Conservation (phyloP, 495 filamentous ascomycete species). For the Penicillium maclennaniae region DNA sequence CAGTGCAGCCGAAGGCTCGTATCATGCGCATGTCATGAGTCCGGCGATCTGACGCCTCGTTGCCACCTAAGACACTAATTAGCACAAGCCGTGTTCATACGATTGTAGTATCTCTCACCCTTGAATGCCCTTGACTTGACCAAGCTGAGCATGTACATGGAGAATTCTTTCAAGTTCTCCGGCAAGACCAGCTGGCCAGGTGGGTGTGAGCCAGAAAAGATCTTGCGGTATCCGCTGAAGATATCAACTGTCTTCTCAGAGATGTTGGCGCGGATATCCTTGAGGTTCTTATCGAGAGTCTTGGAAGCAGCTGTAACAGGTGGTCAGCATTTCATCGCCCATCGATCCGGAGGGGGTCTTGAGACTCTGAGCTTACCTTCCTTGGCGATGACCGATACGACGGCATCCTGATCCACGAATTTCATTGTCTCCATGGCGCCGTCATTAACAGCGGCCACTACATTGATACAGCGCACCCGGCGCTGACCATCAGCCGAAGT, state of each 20-base stretch:
- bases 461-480: constrained; percentile 86
- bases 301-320: constrained; percentile 61
- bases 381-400: constrained; percentile 82
- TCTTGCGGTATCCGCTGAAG: constrained; percentile 87
- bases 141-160: constrained; percentile 93
- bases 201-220: constrained; percentile 79
- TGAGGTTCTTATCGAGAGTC: constrained; percentile 73
- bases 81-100: neutral
- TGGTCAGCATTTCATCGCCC: constrained; percentile 4
- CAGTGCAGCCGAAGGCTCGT: constrained; percentile 76
- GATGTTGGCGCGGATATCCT: constrained; percentile 79
- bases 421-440: constrained; percentile 79
- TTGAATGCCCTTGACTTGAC: constrained; percentile 93
- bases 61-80: constrained; percentile 49
- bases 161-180: constrained; percentile 93
- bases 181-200: constrained; percentile 93
- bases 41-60: constrained; percentile 86
- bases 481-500: constrained; percentile 88
- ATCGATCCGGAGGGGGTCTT: constrained; percentile 1
- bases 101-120: constrained; percentile 37
- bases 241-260: constrained; percentile 95
- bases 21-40: constrained; percentile 90
- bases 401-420: constrained; percentile 91
- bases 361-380: constrained; percentile 51
- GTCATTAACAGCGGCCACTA: constrained; percentile 88